A percentile compares a stretch with the other conserved stretches of the same genome.
phyloP scores from a whole-genome alignment of 2,329 filamentous ascomycete genomes.

The Bimuria novae-zelandiae region DNA sequence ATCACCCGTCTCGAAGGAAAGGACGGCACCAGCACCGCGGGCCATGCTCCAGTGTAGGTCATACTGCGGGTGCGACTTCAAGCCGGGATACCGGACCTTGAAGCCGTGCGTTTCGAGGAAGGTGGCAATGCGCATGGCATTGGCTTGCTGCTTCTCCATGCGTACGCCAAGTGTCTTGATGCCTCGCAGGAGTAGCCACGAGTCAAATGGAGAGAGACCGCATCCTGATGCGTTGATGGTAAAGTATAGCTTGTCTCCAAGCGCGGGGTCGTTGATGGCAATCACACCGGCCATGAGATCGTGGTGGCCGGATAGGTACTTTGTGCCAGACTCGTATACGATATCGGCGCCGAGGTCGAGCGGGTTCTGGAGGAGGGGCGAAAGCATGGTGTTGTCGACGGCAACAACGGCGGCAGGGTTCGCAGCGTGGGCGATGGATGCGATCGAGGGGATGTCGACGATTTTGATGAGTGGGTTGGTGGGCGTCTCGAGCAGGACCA shows the following conservation, averaged over 20 bases:
- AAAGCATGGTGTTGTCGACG: slow-evolving; percentile 99
- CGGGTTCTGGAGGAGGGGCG: slow-evolving; percentile 89
- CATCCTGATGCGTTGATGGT: slow-evolving; percentile 97
- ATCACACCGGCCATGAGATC: slow-evolving; percentile 99
- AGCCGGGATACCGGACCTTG: slow-evolving; percentile 90
- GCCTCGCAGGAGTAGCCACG: slow-evolving; percentile 91
- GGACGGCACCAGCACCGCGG: slow-evolving; percentile 87
- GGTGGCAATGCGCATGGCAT: slow-evolving; percentile 86
- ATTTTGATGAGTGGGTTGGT: slow-evolving; percentile 99
- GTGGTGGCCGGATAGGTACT: slow-evolving; percentile 97
- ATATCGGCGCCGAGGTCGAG: slow-evolving; percentile 94
- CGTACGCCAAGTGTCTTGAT: slow-evolving; percentile 96
- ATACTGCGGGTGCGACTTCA: slow-evolving; percentile 95
- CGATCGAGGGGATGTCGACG: slow-evolving; percentile 84
- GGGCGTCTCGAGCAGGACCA: slow-evolving; percentile 94
- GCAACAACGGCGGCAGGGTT: slow-evolving; percentile 82
- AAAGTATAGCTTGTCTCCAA: slow-evolving; percentile 92
- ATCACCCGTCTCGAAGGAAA: slow-evolving; percentile 95
- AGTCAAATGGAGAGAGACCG: slow-evolving; percentile 91
- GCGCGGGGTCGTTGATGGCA: slow-evolving; percentile 78
- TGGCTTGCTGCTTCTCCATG: slow-evolving; percentile 97
- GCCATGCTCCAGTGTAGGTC: slow-evolving; percentile 96
- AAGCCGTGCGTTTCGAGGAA: slow-evolving; percentile 93
- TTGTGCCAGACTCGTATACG: slow-evolving; percentile 96
- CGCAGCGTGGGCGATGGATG: slow-evolving; percentile 73